Conservation (phyloP, 306 rosid species). For the Purshia tridentata region DNA sequence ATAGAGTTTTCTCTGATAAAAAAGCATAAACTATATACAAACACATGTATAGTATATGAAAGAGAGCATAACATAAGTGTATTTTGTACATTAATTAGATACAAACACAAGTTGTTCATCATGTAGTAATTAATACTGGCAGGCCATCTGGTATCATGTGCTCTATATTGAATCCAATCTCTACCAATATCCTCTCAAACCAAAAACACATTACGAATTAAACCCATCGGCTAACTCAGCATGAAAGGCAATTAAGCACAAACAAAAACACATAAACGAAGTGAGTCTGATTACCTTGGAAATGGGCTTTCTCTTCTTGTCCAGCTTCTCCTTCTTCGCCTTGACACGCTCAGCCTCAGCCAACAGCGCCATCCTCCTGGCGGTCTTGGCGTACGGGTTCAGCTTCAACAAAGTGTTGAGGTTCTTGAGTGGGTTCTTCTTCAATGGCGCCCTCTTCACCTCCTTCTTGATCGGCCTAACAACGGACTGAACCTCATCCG, state of each 20-base stretch:
- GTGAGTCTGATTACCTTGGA: constrained; percentile 43
- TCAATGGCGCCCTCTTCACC: constrained; percentile 53
- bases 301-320: constrained; percentile 62
- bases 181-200: neutral
- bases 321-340: constrained; percentile 85
- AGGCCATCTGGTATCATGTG: too few relatives aligned
- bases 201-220: neutral
- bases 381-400: constrained; percentile 83
- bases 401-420: constrained; percentile 64
- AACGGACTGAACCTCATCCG: constrained; percentile 80
- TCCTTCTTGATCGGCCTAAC: constrained; percentile 79
- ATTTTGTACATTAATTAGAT: too few relatives aligned
- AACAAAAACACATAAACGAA: neutral
- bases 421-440: constrained; percentile 85
- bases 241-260: too few relatives aligned
- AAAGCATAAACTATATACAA: too few relatives aligned
- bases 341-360: constrained; percentile 76
- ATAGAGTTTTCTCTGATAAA: too few relatives aligned
- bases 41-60: neutral
- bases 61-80: too few relatives aligned
- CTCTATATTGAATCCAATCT: neutral
- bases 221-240: neutral
- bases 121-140: neutral
- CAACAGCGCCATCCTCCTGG: constrained; percentile 67
- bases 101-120: neutral